A percentile compares a stretch with the other conserved stretches of the same genome.
Evolutionary conservation across 1,284 basidiomycete species (phyloP).

Genomic region (Ustilago vetiveriae): DNA sequence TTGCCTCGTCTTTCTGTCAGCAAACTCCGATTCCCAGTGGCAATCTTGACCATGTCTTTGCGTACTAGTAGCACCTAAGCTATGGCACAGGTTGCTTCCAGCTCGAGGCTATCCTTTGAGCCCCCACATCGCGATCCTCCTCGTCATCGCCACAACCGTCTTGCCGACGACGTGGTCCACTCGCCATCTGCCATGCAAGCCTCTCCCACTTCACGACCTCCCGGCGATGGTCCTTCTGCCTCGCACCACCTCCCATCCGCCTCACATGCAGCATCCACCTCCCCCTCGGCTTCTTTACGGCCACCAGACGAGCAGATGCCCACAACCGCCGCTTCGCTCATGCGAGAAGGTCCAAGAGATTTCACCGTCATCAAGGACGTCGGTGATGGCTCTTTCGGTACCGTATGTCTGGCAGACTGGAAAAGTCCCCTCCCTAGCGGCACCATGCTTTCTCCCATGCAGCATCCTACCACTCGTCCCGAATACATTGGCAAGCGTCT

Average conservation of each 20-base stretch:
- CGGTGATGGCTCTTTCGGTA: slow-evolving; percentile 74
- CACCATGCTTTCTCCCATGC: slow-evolving; percentile 66
- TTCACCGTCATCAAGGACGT: slow-evolving; percentile 64
- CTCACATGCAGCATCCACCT: background rate
- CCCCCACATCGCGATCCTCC: slow-evolving; percentile 19
- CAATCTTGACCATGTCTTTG: slow-evolving; percentile 35
- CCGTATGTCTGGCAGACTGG: slow-evolving; percentile 99
- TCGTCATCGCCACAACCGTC: slow-evolving; percentile 14
- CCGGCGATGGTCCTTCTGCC: slow-evolving; percentile 14
- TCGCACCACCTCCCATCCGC: slow-evolving; percentile 4
- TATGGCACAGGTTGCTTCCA: slow-evolving; percentile 44
- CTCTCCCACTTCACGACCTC: slow-evolving; percentile 1
- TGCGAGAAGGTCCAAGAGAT: slow-evolving; percentile 60
- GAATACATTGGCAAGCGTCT: slow-evolving; percentile 94
- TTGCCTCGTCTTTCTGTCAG: no score
- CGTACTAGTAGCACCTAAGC: slow-evolving; percentile 19
- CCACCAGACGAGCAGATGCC: slow-evolving; percentile 41
- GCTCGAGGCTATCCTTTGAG: slow-evolving; percentile 24
- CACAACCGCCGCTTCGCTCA: slow-evolving; percentile 59
- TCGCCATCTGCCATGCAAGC: slow-evolving; percentile 16
- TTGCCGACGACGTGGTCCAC: slow-evolving; percentile 14
- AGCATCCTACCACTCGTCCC: slow-evolving; percentile 76
- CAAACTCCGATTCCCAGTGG: background rate
- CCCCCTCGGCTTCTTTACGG: slow-evolving; percentile 6
- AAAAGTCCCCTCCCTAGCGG: slow-evolving; percentile 79